Evolutionary conservation across 495 filamentous ascomycete genomes (phyloP).

Genomic region (Aspergillus incahuasiensis): DNA sequence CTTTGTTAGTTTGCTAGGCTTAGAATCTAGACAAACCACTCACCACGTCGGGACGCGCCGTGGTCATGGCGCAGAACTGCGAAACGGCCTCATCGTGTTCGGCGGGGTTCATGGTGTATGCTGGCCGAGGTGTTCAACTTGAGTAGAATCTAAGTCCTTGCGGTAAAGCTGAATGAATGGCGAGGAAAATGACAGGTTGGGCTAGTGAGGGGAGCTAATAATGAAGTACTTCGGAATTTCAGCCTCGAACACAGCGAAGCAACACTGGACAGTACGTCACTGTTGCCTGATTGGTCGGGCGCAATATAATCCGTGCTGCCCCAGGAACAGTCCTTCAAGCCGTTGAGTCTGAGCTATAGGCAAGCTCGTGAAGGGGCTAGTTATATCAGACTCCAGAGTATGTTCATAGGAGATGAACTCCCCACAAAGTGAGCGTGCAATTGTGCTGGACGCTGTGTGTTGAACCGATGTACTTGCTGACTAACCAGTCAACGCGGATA

Average conservation of each 20-base stretch:
- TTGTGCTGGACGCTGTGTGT: too few species aligned
- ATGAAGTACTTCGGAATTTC: not conserved
- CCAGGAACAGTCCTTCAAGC: constrained; percentile 7
- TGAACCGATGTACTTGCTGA: not conserved
- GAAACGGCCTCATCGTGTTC: constrained; percentile 66
- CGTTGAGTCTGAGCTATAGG: not conserved
- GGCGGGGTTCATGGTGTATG: constrained; percentile 45
- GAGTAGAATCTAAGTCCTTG: too few species aligned
- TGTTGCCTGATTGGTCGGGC: constrained; percentile 41
- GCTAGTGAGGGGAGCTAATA: constrained; percentile 1
- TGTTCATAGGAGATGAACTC: not conserved
- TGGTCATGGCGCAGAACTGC: constrained; percentile 70
- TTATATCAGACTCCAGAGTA: not conserved
- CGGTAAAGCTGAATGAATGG: too few species aligned
- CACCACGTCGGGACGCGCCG: constrained; percentile 60
- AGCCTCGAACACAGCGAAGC: constrained; percentile 13
- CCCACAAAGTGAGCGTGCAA: too few species aligned
- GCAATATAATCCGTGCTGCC: constrained; percentile 27
- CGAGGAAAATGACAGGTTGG: not conserved
- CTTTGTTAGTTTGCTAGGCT: not conserved
- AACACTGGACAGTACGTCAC: constrained; percentile 38
- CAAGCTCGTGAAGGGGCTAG: not conserved
- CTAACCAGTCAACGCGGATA: constrained; percentile 6
- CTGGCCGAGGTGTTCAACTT: not conserved
- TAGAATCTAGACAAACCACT: constrained; percentile 7